Evolutionary conservation across 768 basidiomycete genomes (phyloP).

Genomic region (Imleria badia): DNA sequence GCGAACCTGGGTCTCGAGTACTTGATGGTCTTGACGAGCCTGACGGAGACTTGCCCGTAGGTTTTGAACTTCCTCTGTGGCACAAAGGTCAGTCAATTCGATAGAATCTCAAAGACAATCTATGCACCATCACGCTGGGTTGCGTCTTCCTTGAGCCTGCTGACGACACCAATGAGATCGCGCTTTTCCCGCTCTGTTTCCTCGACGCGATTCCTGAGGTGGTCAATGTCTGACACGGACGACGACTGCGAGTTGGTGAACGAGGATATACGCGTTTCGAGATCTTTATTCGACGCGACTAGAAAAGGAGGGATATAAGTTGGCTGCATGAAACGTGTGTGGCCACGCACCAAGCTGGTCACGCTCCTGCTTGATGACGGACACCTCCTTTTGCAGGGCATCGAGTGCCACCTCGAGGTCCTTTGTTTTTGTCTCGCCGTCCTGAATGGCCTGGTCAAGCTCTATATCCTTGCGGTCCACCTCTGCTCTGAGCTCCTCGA

Average conservation of each 20-base stretch:
- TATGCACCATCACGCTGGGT: slow-evolving; percentile 70
- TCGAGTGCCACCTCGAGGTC: slow-evolving; percentile 58
- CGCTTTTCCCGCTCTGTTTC: slow-evolving; percentile 89
- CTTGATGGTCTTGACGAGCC: slow-evolving; percentile 69
- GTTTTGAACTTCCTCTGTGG: slow-evolving; percentile 66
- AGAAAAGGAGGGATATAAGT: slow-evolving; percentile 16
- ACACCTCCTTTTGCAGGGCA: slow-evolving; percentile 53
- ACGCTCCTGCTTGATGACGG: slow-evolving; percentile 56
- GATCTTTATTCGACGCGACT: slow-evolving; percentile 45
- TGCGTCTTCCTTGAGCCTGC: slow-evolving; percentile 75
- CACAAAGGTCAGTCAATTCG: not conserved
- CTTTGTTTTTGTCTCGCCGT: slow-evolving; percentile 61
- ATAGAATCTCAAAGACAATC: not conserved
- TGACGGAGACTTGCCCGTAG: slow-evolving; percentile 71
- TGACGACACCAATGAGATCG: slow-evolving; percentile 80
- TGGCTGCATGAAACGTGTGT: slow-evolving; percentile 2
- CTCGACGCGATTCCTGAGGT: slow-evolving; percentile 59
- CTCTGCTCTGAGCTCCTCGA: slow-evolving; percentile 71
- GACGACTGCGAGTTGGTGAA: slow-evolving; percentile 59
- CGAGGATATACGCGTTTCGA: slow-evolving; percentile 56
- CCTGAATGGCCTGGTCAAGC: slow-evolving; percentile 80
- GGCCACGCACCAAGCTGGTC: slow-evolving; percentile 60
- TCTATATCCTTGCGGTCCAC: slow-evolving; percentile 75
- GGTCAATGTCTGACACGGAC: slow-evolving; percentile 61
- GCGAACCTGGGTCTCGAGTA: slow-evolving; percentile 64